Evolutionary conservation across 2,329 filamentous ascomycete genomes (phyloP).

Genomic region (Colletotrichum noveboracense): DNA sequence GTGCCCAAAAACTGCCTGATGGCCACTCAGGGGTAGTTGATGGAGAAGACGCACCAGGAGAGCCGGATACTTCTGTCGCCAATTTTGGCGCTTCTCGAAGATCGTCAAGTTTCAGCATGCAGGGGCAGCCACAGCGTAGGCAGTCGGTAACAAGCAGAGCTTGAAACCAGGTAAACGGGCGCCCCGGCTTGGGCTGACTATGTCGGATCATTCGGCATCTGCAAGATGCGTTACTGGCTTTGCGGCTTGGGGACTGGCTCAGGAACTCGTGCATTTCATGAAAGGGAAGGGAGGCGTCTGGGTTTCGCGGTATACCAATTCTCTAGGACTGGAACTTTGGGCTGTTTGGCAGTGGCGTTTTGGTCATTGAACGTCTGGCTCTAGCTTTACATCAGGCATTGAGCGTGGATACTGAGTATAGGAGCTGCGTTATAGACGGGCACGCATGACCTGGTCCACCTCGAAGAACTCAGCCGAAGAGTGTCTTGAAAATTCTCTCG

Average conservation of each 20-base stretch:
- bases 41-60: conserved; percentile 62
- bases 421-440: background rate
- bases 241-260: background rate
- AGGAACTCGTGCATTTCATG: background rate
- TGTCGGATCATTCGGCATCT: background rate
- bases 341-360: background rate
- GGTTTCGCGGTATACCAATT: conserved; percentile 1
- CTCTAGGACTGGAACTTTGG: background rate
- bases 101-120: conserved; percentile 52
- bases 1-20: conserved; percentile 59
- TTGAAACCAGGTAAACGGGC: conserved; percentile 29
- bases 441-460: background rate
- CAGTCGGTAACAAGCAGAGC: conserved; percentile 53
- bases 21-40: conserved; percentile 52
- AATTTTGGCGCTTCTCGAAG: conserved; percentile 41
- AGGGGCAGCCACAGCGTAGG: conserved; percentile 44
- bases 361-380: background rate
- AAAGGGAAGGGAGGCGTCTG: background rate
- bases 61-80: conserved; percentile 53
- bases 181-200: background rate
- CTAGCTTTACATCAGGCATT: background rate
- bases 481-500: background rate
- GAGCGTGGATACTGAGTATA: background rate
- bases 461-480: background rate
- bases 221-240: background rate